phyloP scores from a whole-genome alignment of 257 asterid genomes.

The Craterostigma plantagineum region DNA sequence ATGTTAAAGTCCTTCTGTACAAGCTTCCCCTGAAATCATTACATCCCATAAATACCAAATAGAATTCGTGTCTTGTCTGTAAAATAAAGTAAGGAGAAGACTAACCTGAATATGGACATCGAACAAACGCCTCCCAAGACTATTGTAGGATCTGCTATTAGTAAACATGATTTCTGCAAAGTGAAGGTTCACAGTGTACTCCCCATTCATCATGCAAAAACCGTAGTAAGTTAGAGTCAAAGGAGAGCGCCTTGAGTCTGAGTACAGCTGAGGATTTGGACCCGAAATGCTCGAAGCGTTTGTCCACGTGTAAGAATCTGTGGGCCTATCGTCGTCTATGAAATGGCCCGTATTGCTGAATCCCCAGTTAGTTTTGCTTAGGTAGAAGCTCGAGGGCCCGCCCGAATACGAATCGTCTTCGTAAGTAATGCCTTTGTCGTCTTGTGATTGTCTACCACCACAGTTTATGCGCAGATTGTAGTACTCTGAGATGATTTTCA shows the following conservation, averaged over 20 bases:
- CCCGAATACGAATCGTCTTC: slow-evolving; percentile 24
- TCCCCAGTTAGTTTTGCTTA: slow-evolving; percentile 27
- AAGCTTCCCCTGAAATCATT: slow-evolving; percentile 31
- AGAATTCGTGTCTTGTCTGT: too few relatives aligned
- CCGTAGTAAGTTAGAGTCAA: background rate
- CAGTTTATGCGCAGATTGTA: slow-evolving; percentile 38
- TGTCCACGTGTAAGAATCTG: slow-evolving; percentile 5
- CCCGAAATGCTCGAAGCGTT: slow-evolving; percentile 22
- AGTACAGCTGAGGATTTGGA: slow-evolving; percentile 18
- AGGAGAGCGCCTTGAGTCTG: slow-evolving; percentile 13
- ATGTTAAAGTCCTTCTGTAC: slow-evolving; percentile 64
- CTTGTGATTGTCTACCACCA: slow-evolving; percentile 31
- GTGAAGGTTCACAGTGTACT: background rate
- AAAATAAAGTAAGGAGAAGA: background rate
- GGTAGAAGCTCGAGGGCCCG: slow-evolving; percentile 21
- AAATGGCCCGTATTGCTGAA: slow-evolving; percentile 55
- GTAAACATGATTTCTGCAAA: background rate
- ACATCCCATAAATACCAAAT: background rate
- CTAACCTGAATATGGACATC: slow-evolving; percentile 61
- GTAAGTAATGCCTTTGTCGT: slow-evolving; percentile 10
- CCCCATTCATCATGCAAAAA: background rate
- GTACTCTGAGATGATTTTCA: slow-evolving; percentile 13
- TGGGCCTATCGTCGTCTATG: slow-evolving; percentile 17
- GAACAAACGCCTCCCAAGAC: slow-evolving; percentile 13
- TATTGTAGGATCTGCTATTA: background rate